Evolutionary conservation across 192 early-diverging fungal genomes (phyloP).

Genomic region (Coemansia asiatica): DNA sequence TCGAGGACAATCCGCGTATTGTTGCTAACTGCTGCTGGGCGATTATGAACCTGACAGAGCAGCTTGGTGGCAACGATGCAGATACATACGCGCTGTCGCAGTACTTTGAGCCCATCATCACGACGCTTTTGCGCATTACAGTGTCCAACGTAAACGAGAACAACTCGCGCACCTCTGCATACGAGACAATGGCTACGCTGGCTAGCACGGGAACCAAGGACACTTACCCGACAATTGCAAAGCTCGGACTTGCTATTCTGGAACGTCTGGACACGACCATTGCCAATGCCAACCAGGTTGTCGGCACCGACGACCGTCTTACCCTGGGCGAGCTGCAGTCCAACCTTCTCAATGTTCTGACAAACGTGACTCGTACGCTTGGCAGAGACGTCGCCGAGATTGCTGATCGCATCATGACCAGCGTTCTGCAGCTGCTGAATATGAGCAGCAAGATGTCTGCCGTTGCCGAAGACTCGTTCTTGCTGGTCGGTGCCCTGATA

Average conservation of each 20-base stretch:
- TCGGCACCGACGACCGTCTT: slow-evolving; percentile 80
- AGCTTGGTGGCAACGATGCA: slow-evolving; percentile 63
- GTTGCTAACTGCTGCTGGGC: slow-evolving; percentile 97
- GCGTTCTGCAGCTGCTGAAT: slow-evolving; percentile 74
- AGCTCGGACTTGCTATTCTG: slow-evolving; percentile 73
- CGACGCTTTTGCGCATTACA: slow-evolving; percentile 73
- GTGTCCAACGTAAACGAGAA: slow-evolving; percentile 73
- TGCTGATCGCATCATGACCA: slow-evolving; percentile 90
- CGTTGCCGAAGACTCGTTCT: slow-evolving; percentile 88
- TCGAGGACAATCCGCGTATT: slow-evolving; percentile 85
- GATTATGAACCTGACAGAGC: slow-evolving; percentile 90
- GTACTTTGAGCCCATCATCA: slow-evolving; percentile 83
- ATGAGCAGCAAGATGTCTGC: slow-evolving; percentile 76
- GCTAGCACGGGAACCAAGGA: slow-evolving; percentile 75
- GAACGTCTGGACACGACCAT: slow-evolving; percentile 80
- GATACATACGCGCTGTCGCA: slow-evolving; percentile 72
- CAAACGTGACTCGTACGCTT: slow-evolving; percentile 79
- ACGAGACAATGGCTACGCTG: slow-evolving; percentile 89
- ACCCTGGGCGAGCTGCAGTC: slow-evolving; percentile 85
- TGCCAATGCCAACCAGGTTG: slow-evolving; percentile 70
- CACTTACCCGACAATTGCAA: slow-evolving; percentile 71
- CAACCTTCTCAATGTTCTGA: slow-evolving; percentile 88
- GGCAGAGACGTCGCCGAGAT: slow-evolving; percentile 69
- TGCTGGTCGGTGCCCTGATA: slow-evolving; percentile 82
- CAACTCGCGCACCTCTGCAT: slow-evolving; percentile 88